phyloP scores from a whole-genome alignment of 2,329 filamentous ascomycete genomes.

The Cryphonectria carpinicola region DNA sequence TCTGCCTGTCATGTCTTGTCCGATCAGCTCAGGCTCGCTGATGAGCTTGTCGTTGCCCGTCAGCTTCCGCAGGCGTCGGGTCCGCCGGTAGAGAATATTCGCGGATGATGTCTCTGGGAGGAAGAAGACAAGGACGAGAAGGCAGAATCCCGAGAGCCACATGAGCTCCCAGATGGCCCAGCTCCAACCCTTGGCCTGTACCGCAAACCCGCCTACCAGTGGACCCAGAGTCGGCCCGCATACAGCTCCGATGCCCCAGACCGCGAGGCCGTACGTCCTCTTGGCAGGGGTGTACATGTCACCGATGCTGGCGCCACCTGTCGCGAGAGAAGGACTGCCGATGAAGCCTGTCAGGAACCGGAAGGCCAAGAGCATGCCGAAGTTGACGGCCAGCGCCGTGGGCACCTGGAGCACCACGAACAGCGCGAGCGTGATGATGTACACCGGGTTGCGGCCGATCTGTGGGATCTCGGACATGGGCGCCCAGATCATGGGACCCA shows the following conservation, averaged over 20 bases:
- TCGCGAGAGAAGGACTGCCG: constrained; percentile 66
- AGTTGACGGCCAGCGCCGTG: constrained; percentile 64
- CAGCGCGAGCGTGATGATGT: constrained; percentile 67
- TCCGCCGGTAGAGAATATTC: constrained; percentile 58
- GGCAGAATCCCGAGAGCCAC: constrained; percentile 61
- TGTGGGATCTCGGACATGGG: constrained; percentile 69
- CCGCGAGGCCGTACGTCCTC: constrained; percentile 61
- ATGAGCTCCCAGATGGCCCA: constrained; percentile 69
- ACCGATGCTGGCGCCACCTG: constrained; percentile 53
- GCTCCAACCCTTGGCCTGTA: constrained; percentile 60
- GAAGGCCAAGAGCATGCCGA: constrained; percentile 64
- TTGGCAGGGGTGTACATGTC: constrained; percentile 60
- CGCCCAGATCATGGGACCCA: constrained; percentile 67
- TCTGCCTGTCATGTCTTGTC: constrained; percentile 46
- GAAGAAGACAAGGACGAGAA: constrained; percentile 62
- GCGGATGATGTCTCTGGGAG: constrained; percentile 64
- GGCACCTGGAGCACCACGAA: constrained; percentile 71
- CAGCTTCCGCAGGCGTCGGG: constrained; percentile 49
- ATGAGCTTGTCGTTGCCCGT: constrained; percentile 44
- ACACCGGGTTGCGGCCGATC: constrained; percentile 69
- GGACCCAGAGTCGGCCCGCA: constrained; percentile 59
- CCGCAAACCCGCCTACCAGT: constrained; percentile 62
- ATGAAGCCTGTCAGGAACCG: constrained; percentile 70
- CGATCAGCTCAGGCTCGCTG: constrained; percentile 58
- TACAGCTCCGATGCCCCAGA: constrained; percentile 58